Base-by-base conservation (phyloP, 179 eudicot species). In the Beta lomatogona region DNA sequence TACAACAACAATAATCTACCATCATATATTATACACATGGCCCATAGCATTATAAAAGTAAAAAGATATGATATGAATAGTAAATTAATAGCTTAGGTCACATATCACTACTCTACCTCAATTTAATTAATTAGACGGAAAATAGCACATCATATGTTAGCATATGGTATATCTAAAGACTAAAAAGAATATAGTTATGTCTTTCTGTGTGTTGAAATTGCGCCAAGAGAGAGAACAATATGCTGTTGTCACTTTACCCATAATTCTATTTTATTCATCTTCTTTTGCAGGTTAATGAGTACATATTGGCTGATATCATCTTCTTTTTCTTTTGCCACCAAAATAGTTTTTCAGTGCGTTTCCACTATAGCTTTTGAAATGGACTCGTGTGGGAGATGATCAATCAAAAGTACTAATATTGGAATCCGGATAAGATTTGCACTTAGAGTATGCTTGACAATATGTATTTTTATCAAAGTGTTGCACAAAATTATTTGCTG, bases 371-470 rank as follows among this genome's bases (percentile, higher is more conserved):
- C 72, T 69, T 31, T 79, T 77, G 66, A 36, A 70, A 79, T 68
- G 9, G 75, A 44, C 75, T 55, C 81, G 14, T 46, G 55, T 31
- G 19, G 45, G 3, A 44, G 21, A 45, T 77, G n/a, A 60, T 64
- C 57, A 61, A 44, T 64, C 71, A 21, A 63, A 64, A 36, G 21
- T 50, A 61, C 69, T 61, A n/a, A 45, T 22, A 21, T 77, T 77
- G 71, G 79, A 77, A n/a, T 77, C 79, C 79, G 79, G 79, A 77
- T 64, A 63, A 75, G 67, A 75, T 57, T 57, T 58, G 66, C 67
- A 75, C 78, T 36, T 11, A 31, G 22, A 11, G 25, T 19, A 64
- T 64, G 41, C 36, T 21, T 6, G 18, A 64, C 6, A 2, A 18
- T n/a, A 59, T 59, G 64, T 14, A 59, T 59, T 15, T 59, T 15